Evolutionary conservation across 2,329 filamentous ascomycete species (phyloP).

Genomic region (Calonectria multiphialidica): DNA sequence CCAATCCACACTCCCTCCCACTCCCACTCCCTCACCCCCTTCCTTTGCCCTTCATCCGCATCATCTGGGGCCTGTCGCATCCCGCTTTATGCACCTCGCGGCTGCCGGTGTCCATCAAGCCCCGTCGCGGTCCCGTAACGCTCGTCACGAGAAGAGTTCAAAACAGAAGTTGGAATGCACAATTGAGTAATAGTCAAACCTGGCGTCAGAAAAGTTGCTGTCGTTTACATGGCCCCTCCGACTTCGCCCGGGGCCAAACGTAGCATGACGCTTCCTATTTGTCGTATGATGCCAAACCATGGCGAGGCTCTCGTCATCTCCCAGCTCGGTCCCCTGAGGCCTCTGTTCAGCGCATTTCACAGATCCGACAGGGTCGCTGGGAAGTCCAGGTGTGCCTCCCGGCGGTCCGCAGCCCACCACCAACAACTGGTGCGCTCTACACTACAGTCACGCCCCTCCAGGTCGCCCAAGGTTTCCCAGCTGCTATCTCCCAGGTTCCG

Average conservation of each 20-base stretch:
- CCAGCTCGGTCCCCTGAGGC: slow-evolving; percentile 24
- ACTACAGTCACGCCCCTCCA: slow-evolving; percentile 10
- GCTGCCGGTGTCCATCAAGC: slow-evolving; percentile 31
- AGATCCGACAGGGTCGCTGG: slow-evolving; percentile 8
- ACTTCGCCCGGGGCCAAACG: slow-evolving; percentile 37
- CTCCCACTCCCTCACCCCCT: slow-evolving; percentile 8
- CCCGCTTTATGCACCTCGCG: slow-evolving; percentile 33
- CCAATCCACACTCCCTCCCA: neutral
- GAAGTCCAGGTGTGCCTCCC: slow-evolving; percentile 26
- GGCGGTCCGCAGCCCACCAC: slow-evolving; percentile 15
- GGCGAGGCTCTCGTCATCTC: slow-evolving; percentile 26
- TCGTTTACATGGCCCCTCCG: slow-evolving; percentile 28
- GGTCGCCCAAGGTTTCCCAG: neutral
- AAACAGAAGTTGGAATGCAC: slow-evolving; percentile 35
- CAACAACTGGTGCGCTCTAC: neutral
- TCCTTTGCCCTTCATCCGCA: slow-evolving; percentile 26
- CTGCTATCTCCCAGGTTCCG: slow-evolving; percentile 16
- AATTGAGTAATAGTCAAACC: slow-evolving; percentile 38
- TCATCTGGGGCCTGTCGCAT: slow-evolving; percentile 26
- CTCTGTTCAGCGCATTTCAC: slow-evolving; percentile 9
- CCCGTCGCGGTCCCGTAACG: slow-evolving; percentile 31
- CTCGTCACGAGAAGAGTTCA: slow-evolving; percentile 36
- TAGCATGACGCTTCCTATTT: slow-evolving; percentile 35
- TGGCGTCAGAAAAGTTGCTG: slow-evolving; percentile 30
- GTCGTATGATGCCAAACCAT: slow-evolving; percentile 39